A percentile compares a stretch with the other conserved stretches of the same genome.
Evolutionary conservation across 2,329 filamentous ascomycete species (phyloP).

Genomic region (Microcyclospora tardicrescens): DNA sequence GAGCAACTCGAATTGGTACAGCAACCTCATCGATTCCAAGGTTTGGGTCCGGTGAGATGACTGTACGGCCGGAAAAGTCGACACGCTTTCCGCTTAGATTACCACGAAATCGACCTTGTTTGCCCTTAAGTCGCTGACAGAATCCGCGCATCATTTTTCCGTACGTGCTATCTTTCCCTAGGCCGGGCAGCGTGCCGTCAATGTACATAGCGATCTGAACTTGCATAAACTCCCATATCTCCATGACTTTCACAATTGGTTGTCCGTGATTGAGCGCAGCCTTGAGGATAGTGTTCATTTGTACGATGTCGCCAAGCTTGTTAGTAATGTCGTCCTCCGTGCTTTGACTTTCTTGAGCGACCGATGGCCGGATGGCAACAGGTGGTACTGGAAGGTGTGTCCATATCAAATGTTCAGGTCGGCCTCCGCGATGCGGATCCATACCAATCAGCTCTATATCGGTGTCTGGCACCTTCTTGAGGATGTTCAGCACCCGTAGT

Average conservation of each 20-base stretch:
- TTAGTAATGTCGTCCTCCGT: conserved; percentile 95
- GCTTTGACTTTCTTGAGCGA: conserved; percentile 81
- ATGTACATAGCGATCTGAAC: conserved; percentile 95
- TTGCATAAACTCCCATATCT: conserved; percentile 96
- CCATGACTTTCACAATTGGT: conserved; percentile 79
- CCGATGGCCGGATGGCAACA: conserved; percentile 85
- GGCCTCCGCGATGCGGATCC: conserved; percentile 62
- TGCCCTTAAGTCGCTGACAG: conserved; percentile 89
- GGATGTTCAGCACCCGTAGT: conserved; percentile 74
- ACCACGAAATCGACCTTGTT: conserved; percentile 91
- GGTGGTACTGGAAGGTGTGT: conserved; percentile 89
- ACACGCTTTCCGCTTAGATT: conserved; percentile 97
- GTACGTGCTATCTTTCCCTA: conserved; percentile 68
- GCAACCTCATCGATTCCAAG: conserved; percentile 87
- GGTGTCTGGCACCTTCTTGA: conserved; percentile 69
- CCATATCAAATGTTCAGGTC: conserved; percentile 96
- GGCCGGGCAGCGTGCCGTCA: conserved; percentile 86
- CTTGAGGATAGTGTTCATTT: conserved; percentile 77
- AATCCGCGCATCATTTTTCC: conserved; percentile 87
- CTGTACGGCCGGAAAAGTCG: conserved; percentile 92
- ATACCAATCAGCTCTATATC: conserved; percentile 89
- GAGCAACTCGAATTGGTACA: conserved; percentile 81
- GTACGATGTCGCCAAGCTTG: conserved; percentile 91
- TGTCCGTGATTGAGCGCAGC: conserved; percentile 73
- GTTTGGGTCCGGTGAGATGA: conserved; percentile 96